Conservation (phyloP, 2,329 filamentous ascomycete species). For the Trichoderma sp. region DNA sequence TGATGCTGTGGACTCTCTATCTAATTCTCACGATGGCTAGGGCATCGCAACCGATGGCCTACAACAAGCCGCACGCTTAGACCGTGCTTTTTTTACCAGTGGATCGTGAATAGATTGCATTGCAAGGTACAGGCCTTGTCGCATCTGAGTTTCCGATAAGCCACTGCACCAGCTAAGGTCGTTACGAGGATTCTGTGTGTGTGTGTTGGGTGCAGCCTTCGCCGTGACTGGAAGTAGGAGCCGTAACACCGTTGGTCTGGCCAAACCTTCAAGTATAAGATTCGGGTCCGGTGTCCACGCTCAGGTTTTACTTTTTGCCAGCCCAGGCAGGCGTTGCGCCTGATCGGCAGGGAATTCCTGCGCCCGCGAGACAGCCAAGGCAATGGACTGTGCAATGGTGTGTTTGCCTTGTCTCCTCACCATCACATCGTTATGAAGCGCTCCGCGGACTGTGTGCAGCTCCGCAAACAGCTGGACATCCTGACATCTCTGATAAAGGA, state of each 20-base stretch:
- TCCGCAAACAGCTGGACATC: slow-evolving; percentile 46
- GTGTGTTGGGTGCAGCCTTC: not conserved
- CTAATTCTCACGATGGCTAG: slow-evolving; percentile 16
- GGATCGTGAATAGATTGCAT: slow-evolving; percentile 13
- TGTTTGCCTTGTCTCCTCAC: slow-evolving; percentile 43
- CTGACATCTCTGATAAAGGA: slow-evolving; percentile 45
- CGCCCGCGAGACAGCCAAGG: slow-evolving; percentile 23
- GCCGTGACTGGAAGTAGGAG: not conserved
- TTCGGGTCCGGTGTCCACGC: not conserved
- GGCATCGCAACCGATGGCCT: not conserved
- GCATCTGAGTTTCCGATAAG: not conserved
- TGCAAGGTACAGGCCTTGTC: slow-evolving; percentile 12
- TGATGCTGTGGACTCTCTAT: not conserved
- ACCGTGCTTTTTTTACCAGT: slow-evolving; percentile 20
- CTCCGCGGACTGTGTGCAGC: slow-evolving; percentile 43
- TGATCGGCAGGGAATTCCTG: not conserved
- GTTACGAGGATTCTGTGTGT: not conserved
- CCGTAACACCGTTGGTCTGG: not conserved
- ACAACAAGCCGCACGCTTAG: slow-evolving; percentile 14
- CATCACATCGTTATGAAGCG: slow-evolving; percentile 57
- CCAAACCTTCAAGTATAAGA: not conserved
- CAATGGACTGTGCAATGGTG: slow-evolving; percentile 44
- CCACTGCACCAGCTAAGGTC: slow-evolving; percentile 3
- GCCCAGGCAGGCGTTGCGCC: not conserved
- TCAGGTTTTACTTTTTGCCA: not conserved